A percentile compares a stretch with the other conserved stretches of the same genome.
Evolutionary conservation across 805 yeast genomes (phyloP).

Genomic region (Phaffomyces thermotolerans): DNA sequence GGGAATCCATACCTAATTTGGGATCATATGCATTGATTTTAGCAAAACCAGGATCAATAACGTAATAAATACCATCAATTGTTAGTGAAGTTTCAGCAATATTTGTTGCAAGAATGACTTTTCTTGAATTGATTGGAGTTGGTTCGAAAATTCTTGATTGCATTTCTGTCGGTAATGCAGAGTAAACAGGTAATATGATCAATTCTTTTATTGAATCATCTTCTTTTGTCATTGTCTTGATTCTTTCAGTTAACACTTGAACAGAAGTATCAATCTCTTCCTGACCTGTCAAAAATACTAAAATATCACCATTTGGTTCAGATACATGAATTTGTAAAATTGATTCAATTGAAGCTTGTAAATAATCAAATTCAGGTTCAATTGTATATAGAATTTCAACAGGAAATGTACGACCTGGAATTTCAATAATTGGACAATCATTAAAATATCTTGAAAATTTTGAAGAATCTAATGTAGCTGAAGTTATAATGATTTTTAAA

Average conservation of each 20-base stretch:
- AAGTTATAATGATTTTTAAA: constrained; percentile 73
- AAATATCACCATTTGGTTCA: constrained; percentile 70
- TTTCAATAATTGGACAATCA: constrained; percentile 70
- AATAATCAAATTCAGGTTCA: constrained; percentile 80
- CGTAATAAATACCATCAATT: constrained; percentile 87
- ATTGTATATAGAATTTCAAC: constrained; percentile 78
- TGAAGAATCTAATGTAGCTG: constrained; percentile 88
- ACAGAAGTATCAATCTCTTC: constrained; percentile 92
- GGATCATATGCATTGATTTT: constrained; percentile 87
- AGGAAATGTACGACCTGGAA: constrained; percentile 89
- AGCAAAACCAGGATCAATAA: constrained; percentile 91
- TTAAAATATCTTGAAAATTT: constrained; percentile 77
- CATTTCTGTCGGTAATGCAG: constrained; percentile 85
- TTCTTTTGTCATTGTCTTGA: constrained; percentile 39
- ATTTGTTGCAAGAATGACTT: constrained; percentile 90
- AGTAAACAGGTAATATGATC: constrained; percentile 79
- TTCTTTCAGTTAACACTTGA: constrained; percentile 59
- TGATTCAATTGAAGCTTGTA: constrained; percentile 76
- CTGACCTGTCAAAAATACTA: constrained; percentile 85
- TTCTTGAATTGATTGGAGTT: constrained; percentile 74
- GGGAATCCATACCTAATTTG: constrained; percentile 83
- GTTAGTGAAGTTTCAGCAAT: constrained; percentile 97
- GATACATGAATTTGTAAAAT: constrained; percentile 81
- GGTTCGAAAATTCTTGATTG: constrained; percentile 87
- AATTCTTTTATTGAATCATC: constrained; percentile 60